Base-by-base conservation (phyloP, 208 protist species). In the Leishmania tarentolae region DNA sequence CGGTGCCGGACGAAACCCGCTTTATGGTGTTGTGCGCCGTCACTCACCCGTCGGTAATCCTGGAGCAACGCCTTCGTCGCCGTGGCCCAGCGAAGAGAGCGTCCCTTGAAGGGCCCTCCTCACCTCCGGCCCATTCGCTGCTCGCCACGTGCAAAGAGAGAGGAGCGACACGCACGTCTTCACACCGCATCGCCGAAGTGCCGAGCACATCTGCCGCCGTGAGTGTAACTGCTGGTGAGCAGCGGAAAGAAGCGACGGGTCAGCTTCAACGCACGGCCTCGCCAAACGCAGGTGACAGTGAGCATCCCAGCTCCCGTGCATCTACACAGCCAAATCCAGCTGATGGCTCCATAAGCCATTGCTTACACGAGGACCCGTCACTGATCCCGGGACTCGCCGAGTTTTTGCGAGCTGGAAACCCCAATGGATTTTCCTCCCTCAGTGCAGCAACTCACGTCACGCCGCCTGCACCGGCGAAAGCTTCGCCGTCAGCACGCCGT, bases 1-100 rank as follows among this genome's bases (percentile, higher is more conserved):
- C 57, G 71, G 71, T 77, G 47, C 77, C 73, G 0, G 72, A 82
- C 37, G 73, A 72, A 75, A 53, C 77, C 40, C 76, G 82, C 11
- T 85, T 65, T 28, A 85, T 85, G 82, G 61, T 85, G 65, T n/a
- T 85, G 28, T 79, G 72, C 66, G 6, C 19, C 3, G 77, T 82
- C 42, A n/a, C 57, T 1, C 72, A 85, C 17, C 82, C 82, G 1
- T 21, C 76, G 0, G 44, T 28, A 1, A 63, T 82, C 40, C 44
- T 66, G 28, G 59, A 6, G 50, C 59, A 52, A 42, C 76, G 82
- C 13, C 2, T 75, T 37, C 82, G 82, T 21, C 70, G 65, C 8
- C 81, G 81, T 21, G 24, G 77, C 1, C 74, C 74, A 31, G 21
- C 1, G 46, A 50, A 4, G 1, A 13, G 3, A 7, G 19, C 28